A percentile compares a stretch with the other conserved stretches of the same genome.
These are phyloP conservation scores for Porphyrellus cyaneotinctus DNA, from an alignment of 768 basidiomycete species.

Conservation along the genomic window DNA sequence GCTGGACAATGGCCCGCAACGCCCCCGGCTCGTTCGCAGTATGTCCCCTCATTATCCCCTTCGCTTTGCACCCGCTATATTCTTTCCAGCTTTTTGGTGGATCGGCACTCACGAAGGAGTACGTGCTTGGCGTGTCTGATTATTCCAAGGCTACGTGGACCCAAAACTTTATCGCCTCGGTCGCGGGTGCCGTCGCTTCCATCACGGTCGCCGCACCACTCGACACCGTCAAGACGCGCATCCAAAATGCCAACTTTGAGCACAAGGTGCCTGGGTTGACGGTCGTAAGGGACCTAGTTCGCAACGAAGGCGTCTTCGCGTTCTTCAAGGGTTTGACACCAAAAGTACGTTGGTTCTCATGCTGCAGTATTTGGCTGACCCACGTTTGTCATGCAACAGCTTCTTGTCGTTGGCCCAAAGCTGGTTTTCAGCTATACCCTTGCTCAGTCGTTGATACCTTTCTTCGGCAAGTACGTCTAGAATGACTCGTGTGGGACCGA, in stretches of 20 bases:
- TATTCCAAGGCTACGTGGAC: constrained; percentile 94
- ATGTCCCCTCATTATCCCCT: constrained; percentile 29
- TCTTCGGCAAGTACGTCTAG: constrained; percentile 82
- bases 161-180: constrained; percentile 95
- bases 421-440: constrained; percentile 98
- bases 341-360: constrained; percentile 54
- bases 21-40: constrained; percentile 95
- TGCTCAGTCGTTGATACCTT: constrained; percentile 91
- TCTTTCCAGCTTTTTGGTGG: constrained; percentile 89
- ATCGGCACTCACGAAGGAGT: constrained; percentile 92
- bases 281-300: constrained; percentile 81
- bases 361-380: constrained; percentile 2
- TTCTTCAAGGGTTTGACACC: constrained; percentile 98
- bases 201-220: constrained; percentile 96
- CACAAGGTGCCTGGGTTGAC: constrained; percentile 73
- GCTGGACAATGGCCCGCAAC: constrained; percentile 98
- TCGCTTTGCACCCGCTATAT: not conserved
- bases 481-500: not conserved
- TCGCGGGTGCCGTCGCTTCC: constrained; percentile 90
- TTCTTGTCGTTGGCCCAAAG: constrained; percentile 95
- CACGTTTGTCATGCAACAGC: constrained; percentile 41
- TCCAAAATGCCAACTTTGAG: constrained; percentile 98
- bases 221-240: constrained; percentile 94
- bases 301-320: constrained; percentile 76
- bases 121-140: constrained; percentile 81